A percentile compares a stretch with the other conserved stretches of the same genome.
Evolutionary conservation across 306 rosid species (phyloP).

Genomic region (Malus sieversii): DNA sequence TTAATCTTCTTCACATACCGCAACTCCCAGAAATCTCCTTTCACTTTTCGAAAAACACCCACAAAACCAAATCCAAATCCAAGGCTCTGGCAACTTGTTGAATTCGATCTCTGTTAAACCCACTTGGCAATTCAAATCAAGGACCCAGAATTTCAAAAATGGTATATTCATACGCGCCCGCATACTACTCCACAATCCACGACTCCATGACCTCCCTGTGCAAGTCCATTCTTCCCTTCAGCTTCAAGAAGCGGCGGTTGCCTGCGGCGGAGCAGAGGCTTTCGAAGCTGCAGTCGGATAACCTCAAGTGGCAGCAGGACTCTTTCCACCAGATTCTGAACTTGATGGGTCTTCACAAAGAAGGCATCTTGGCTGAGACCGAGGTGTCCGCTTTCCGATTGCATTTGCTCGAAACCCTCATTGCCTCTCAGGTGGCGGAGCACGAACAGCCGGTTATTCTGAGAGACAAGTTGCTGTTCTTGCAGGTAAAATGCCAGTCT

Average conservation of each 20-base stretch:
- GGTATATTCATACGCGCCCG: conserved; percentile 81
- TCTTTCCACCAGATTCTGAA: conserved; percentile 82
- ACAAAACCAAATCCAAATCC: conserved; percentile 2
- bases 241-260: conserved; percentile 60
- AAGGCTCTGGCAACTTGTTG: conserved; percentile 2
- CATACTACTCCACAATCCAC: conserved; percentile 81
- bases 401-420: conserved; percentile 73
- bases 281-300: conserved; percentile 65
- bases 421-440: conserved; percentile 48
- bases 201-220: conserved; percentile 79
- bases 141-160: conserved; percentile 27
- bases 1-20: neutral
- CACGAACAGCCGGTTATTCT: conserved; percentile 55
- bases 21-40: neutral
- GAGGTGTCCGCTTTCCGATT: conserved; percentile 62
- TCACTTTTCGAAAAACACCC: conserved; percentile 6
- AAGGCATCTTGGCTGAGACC: conserved; percentile 63
- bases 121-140: neutral
- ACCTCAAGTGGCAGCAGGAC: conserved; percentile 97
- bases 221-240: conserved; percentile 75
- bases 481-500: conserved; percentile 48
- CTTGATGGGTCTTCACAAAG: conserved; percentile 86
- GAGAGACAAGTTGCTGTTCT: conserved; percentile 72
- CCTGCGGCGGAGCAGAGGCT: conserved; percentile 44
- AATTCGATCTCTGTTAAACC: neutral